Percentiles rank a stretch among this genome's conserved stretches.
These are phyloP conservation scores for Penicillium sp. DNA, from an alignment of 2,329 filamentous ascomycete species.

Conservation along the genomic window DNA sequence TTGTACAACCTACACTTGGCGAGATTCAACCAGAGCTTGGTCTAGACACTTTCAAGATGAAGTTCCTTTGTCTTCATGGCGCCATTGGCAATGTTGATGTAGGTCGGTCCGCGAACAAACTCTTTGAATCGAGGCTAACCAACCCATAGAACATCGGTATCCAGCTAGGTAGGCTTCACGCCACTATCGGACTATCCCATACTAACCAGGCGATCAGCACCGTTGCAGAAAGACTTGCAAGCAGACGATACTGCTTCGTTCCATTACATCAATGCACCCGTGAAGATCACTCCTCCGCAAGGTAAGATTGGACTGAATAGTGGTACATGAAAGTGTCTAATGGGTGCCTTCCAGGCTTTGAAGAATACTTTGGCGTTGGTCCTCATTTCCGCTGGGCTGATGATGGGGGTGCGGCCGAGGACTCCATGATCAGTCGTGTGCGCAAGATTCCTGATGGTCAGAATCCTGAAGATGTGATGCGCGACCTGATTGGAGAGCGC, in stretches of 20 bases:
- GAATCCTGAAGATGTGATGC: slow-evolving; percentile 22
- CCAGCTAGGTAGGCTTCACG: slow-evolving; percentile 12
- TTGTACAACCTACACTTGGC: slow-evolving; percentile 11
- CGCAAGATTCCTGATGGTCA: slow-evolving; percentile 21
- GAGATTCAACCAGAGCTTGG: background rate
- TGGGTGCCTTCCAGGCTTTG: slow-evolving; percentile 11
- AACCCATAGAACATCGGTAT: slow-evolving; percentile 19
- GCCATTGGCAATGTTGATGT: slow-evolving; percentile 31
- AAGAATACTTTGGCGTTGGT: slow-evolving; percentile 22
- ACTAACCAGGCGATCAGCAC: slow-evolving; percentile 10
- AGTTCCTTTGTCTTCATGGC: slow-evolving; percentile 30
- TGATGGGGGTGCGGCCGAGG: slow-evolving; percentile 22
- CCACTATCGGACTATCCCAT: background rate
- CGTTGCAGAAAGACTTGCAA: slow-evolving; percentile 19
- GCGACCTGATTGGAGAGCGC: slow-evolving; percentile 13
- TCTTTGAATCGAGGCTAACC: background rate
- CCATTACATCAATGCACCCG: slow-evolving; percentile 22
- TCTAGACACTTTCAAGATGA: slow-evolving; percentile 19
- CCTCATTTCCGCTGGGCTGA: slow-evolving; percentile 25
- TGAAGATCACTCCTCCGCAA: slow-evolving; percentile 17
- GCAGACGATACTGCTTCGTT: slow-evolving; percentile 21
- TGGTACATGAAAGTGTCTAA: background rate
- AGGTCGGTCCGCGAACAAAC: slow-evolving; percentile 3
- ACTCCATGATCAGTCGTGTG: slow-evolving; percentile 25
- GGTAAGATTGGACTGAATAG: slow-evolving; percentile 2